Conservation (phyloP, 225 moss, liverwort and hornwort genomes). For the Thuidium tamariscinum region DNA sequence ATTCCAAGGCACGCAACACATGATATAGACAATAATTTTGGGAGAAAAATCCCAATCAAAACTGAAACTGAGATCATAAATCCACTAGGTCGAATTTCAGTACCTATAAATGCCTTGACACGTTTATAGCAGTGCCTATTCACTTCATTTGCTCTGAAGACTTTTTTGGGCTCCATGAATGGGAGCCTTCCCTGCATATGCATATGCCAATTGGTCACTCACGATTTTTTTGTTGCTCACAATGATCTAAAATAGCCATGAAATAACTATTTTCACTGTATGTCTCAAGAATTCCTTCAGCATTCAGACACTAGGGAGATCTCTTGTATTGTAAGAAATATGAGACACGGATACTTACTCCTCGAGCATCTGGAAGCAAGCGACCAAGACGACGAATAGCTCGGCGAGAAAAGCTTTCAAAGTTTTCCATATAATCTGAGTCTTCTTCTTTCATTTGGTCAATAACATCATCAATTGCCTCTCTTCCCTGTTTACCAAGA, state of each 20-base stretch:
- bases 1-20: background rate
- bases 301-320: background rate
- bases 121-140: slow-evolving; percentile 29
- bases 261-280: background rate
- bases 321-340: background rate
- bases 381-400: slow-evolving; percentile 31
- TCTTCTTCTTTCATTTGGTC: slow-evolving; percentile 6
- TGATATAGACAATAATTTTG: background rate
- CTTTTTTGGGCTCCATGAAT: slow-evolving; percentile 28
- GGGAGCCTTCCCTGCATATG: slow-evolving; percentile 21
- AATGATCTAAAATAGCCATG: background rate
- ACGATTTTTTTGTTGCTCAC: background rate
- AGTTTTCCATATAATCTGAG: slow-evolving; percentile 3
- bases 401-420: slow-evolving; percentile 25
- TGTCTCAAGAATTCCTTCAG: background rate
- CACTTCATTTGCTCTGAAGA: slow-evolving; percentile 3
- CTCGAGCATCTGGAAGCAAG: slow-evolving; percentile 35
- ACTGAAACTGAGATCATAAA: background rate
- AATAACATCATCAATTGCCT: slow-evolving; percentile 25
- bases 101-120: slow-evolving; percentile 31
- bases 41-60: background rate
- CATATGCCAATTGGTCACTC: background rate
- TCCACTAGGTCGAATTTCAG: background rate
- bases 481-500: slow-evolving; percentile 10
- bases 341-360: slow-evolving; percentile 5